phyloP scores from a whole-genome alignment of 2,329 filamentous ascomycete genomes.

The Penicillium sp. region DNA sequence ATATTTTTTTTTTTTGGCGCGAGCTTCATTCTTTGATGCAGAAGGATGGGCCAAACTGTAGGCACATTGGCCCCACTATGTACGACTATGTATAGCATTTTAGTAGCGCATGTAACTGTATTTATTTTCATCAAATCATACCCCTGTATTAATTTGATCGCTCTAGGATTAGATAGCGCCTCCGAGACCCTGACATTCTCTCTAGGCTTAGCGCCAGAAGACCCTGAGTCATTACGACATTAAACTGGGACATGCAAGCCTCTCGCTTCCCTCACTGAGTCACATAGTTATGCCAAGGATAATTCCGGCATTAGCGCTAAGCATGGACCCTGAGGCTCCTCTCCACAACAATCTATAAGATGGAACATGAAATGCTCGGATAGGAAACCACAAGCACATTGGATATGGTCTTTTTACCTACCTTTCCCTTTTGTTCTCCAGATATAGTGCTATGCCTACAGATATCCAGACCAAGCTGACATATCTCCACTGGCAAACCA shows the following conservation, averaged over 20 bases:
- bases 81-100: background rate
- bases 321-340: background rate
- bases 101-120: background rate
- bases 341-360: background rate
- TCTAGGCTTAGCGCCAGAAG: background rate
- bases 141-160: background rate
- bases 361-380: background rate
- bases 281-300: background rate
- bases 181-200: background rate
- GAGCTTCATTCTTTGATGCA: constrained; percentile 23
- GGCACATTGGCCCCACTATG: constrained; percentile 3
- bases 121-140: background rate
- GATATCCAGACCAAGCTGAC: constrained; percentile 6
- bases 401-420: background rate
- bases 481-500: constrained; percentile 11
- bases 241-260: background rate
- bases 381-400: background rate
- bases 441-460: background rate
- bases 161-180: no score
- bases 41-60: constrained; percentile 27
- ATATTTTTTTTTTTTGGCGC: constrained; percentile 9
- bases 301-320: background rate
- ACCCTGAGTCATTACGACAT: background rate
- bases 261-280: background rate
- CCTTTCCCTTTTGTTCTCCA: background rate